These are phyloP conservation scores for Malassezia pachydermatis DNA, from an alignment of 1,284 basidiomycete genomes.

Conservation along the genomic window DNA sequence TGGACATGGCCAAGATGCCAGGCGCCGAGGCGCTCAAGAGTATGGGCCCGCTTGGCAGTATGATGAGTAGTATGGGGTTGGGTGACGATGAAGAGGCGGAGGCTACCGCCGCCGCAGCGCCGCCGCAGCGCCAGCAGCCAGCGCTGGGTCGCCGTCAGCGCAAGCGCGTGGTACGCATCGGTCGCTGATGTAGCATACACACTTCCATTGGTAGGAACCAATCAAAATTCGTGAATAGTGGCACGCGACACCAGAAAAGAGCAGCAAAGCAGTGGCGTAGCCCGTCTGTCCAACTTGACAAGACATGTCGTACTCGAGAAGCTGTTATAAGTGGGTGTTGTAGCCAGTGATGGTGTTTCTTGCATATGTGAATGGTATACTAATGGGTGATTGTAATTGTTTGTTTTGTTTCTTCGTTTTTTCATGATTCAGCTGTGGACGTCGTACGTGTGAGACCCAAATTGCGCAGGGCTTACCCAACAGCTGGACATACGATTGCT, in stretches of 20 bases:
- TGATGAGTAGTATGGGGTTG: slow-evolving; percentile 40
- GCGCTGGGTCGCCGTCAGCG: slow-evolving; percentile 34
- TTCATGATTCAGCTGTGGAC: slow-evolving; percentile 18
- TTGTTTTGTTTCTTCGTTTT: slow-evolving; percentile 2
- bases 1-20: slow-evolving; percentile 36
- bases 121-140: slow-evolving; percentile 23
- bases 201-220: slow-evolving; percentile 15
- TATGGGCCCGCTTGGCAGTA: slow-evolving; percentile 37
- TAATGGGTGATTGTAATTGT: slow-evolving; percentile 5
- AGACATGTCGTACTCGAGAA: slow-evolving; percentile 16
- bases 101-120: slow-evolving; percentile 23
- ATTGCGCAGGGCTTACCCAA: slow-evolving; percentile 7
- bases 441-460: slow-evolving; percentile 8
- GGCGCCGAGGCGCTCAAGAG: slow-evolving; percentile 24
- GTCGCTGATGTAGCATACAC: slow-evolving; percentile 24
- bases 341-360: slow-evolving; percentile 3
- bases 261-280: not conserved
- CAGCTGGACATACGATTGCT: slow-evolving; percentile 43
- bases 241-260: slow-evolving; percentile 10
- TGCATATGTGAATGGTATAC: not conserved
- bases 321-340: slow-evolving; percentile 21
- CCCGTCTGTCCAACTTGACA: not conserved
- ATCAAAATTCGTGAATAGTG: not conserved
- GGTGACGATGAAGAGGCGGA: slow-evolving; percentile 34
- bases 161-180: slow-evolving; percentile 41